A percentile compares a stretch with the other conserved stretches of the same genome.
phyloP scores from a whole-genome alignment of 208 protist genomes.

The Crithidia fasciculata region DNA sequence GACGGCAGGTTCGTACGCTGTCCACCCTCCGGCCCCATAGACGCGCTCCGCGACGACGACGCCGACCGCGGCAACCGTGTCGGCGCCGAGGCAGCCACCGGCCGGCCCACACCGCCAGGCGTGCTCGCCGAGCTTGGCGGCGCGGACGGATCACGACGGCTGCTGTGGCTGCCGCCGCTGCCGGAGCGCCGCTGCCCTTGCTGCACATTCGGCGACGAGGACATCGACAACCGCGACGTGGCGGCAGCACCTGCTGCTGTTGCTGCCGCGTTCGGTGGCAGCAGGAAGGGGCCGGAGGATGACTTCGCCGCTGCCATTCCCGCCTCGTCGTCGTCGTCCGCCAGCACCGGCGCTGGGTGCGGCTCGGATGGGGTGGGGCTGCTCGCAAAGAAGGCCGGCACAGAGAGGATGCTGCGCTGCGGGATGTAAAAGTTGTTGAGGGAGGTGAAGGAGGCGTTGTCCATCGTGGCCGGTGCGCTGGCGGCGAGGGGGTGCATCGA shows the following conservation, averaged over 20 bases:
- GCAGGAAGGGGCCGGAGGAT: neutral
- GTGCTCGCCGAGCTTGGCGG: constrained; percentile 1
- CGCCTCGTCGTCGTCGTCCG: neutral
- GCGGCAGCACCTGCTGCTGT: neutral
- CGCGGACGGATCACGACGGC: neutral
- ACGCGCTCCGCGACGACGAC: neutral
- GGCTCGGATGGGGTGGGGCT: constrained; percentile 15
- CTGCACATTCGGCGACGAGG: neutral
- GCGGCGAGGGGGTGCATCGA: neutral
- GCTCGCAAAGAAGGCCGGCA: constrained; percentile 17
- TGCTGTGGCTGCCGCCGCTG: neutral
- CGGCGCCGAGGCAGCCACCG: neutral
- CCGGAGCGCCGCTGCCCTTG: neutral
- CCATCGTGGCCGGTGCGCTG: neutral
- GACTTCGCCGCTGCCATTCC: neutral
- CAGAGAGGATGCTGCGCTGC: constrained; percentile 34
- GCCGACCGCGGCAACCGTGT: neutral
- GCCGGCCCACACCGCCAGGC: neutral
- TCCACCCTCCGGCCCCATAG: neutral
- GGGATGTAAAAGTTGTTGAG: constrained; percentile 39
- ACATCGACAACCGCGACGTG: neutral
- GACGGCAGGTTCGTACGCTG: constrained; percentile 9
- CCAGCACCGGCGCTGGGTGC: constrained; percentile 3
- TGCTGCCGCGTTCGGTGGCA: neutral
- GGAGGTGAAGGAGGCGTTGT: constrained; percentile 30